Evolutionary conservation across 352 stramenopile genomes (phyloP), one percentile per base, ranked within the genome.

Genomic region (Phytopythium aichiense): DNA sequence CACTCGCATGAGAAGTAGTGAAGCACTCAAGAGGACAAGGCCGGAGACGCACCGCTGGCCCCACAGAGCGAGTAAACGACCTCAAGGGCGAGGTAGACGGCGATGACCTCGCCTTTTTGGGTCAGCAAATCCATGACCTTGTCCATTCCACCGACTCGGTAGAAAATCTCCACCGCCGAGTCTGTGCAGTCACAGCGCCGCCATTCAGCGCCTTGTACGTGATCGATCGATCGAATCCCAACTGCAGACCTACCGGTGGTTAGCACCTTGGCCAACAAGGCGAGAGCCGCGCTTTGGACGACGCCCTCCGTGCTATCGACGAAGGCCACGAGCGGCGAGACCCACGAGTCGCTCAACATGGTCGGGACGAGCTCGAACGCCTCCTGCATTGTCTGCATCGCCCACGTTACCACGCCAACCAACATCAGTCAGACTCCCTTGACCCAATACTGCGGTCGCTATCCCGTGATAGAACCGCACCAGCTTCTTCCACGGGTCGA

Each of bases 331-430:
- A 93, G 69, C 25, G 79, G 75, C 3, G 79, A 79, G 23, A 91
- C 65, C 81, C 80, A 93, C 25, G 61, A 65, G 31, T 91, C 74
- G 51, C 87, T 73, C 70, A 93, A 73, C 56, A 93, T 68, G 18
- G 63, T 58, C 28, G 84, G 81, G 13, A 93, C 58, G 7, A 73
- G 55, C 13, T 56, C n/a, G 15, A 89, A 60, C 40, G 84, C 84
- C 60, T 89, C 72, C 25, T 67, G 63, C 9, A 72, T 40, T 1
- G 69, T 74, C 81, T 90, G 43, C 12, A 58, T 18, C 9, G n/a
- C 30, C 25, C 57, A 15, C 18, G n/a, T 2, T 51, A 48, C 15
- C 38, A 45, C 38, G 16, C 6, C 42, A 25, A n/a, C 20, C 18
- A 30, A 4, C 28, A 30, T 2, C 6, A 12, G 42, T 48, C 9